phyloP scores from a whole-genome alignment of 805 yeast genomes.

The Yarrowia sp. region DNA sequence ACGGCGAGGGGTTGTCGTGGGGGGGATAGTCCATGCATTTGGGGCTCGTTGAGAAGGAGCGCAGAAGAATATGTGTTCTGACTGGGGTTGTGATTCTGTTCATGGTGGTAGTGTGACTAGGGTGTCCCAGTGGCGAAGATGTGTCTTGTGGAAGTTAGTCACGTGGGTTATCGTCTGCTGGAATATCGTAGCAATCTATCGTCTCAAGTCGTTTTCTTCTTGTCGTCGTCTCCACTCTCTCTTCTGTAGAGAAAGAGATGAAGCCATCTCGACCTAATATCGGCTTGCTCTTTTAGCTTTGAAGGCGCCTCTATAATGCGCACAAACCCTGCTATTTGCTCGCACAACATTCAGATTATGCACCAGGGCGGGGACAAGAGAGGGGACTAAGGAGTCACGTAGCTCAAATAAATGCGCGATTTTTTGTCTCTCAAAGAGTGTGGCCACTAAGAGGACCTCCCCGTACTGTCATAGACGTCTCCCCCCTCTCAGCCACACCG shows the following conservation, averaged over 20 bases:
- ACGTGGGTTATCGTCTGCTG: too few species aligned
- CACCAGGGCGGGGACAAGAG: neutral
- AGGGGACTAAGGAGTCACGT: too few species aligned
- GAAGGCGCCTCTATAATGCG: neutral
- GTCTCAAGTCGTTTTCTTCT: too few species aligned
- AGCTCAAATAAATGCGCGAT: too few species aligned
- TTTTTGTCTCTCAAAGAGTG: too few species aligned
- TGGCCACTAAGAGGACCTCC: too few species aligned
- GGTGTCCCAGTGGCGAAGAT: neutral
- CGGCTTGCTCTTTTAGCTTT: neutral
- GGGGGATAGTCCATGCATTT: conserved; percentile 2
- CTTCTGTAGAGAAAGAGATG: conserved; percentile 13
- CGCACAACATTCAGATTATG: conserved; percentile 19
- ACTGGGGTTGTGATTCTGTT: neutral
- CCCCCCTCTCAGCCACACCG: conserved; percentile 12
- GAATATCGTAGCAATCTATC: too few species aligned
- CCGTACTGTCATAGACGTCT: too few species aligned
- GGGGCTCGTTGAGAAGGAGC: neutral
- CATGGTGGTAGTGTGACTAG: neutral
- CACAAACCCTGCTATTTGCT: conserved; percentile 23
- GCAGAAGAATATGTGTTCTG: neutral
- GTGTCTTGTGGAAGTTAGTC: too few species aligned
- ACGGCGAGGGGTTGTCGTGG: neutral
- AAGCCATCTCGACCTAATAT: neutral
- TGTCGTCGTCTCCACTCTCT: too few species aligned